Evolutionary conservation across 192 early-diverging fungal species (phyloP).

Genomic region (Backusella morwellensis): DNA sequence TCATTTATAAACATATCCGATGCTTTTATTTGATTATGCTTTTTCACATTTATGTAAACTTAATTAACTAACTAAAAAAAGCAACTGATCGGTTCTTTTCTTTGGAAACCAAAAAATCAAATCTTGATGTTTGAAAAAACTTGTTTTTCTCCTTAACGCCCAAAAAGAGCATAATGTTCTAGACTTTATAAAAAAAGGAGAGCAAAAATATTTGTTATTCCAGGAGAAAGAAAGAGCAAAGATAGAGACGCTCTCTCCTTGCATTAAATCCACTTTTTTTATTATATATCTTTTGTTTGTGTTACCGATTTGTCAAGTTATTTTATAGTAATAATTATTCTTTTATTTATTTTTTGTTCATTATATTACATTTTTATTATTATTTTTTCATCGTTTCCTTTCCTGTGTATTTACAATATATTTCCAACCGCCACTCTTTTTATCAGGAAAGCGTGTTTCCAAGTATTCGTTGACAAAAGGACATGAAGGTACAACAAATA

Average conservation of each 20-base stretch:
- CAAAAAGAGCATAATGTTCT: background rate
- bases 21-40: too few relatives aligned
- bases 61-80: background rate
- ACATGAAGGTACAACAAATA: constrained; percentile 24
- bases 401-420: constrained; percentile 8
- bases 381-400: constrained; percentile 7
- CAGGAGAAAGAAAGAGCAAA: background rate
- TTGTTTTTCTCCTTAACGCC: background rate
- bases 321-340: background rate
- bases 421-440: constrained; percentile 11
- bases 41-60: background rate
- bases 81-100: background rate
- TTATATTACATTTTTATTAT: constrained; percentile 6
- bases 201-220: background rate
- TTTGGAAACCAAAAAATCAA: background rate
- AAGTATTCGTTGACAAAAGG: constrained; percentile 27
- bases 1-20: background rate
- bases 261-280: background rate
- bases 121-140: background rate
- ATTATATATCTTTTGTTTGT: background rate
- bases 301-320: background rate
- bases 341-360: background rate
- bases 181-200: background rate
- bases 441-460: constrained; percentile 16
- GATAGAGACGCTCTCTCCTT: background rate